phyloP scores from a whole-genome alignment of 805 yeast genomes.

The Candida sithepensis region DNA sequence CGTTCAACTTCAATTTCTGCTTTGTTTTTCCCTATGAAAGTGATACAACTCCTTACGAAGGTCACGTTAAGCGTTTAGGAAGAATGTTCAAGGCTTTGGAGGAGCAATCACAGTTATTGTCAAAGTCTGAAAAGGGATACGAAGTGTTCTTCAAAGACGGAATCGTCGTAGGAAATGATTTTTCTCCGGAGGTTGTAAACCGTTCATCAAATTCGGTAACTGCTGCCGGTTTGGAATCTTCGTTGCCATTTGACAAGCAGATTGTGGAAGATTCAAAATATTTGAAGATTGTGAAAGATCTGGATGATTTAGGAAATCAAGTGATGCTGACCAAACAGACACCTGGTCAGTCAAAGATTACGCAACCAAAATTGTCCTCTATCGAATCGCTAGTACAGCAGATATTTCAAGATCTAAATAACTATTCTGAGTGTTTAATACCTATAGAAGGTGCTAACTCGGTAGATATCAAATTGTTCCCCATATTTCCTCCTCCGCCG shows the following conservation, averaged over 20 bases:
- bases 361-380: conserved; percentile 34
- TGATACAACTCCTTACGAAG: conserved; percentile 82
- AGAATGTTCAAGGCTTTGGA: conserved; percentile 86
- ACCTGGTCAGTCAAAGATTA: conserved; percentile 19
- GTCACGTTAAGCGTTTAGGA: conserved; percentile 79
- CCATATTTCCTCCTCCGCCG: conserved; percentile 79
- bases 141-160: conserved; percentile 37
- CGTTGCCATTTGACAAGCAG: conserved; percentile 7
- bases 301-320: conserved; percentile 25
- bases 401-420: conserved; percentile 89
- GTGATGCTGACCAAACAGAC: conserved; percentile 20
- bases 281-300: conserved; percentile 29
- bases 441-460: conserved; percentile 88
- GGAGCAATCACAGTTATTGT: conserved; percentile 77
- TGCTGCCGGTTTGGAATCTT: conserved; percentile 2
- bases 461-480: conserved; percentile 91
- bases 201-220: not conserved
- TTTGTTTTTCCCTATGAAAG: conserved; percentile 83
- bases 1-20: conserved; percentile 89
- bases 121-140: conserved; percentile 47
- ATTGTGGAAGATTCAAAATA: conserved; percentile 23
- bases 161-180: not conserved
- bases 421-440: conserved; percentile 92
- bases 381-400: conserved; percentile 82
- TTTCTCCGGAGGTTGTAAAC: not conserved